These are phyloP conservation scores for Seiridium cupressi DNA, from an alignment of 2,329 filamentous ascomycete species.

Conservation along the genomic window DNA sequence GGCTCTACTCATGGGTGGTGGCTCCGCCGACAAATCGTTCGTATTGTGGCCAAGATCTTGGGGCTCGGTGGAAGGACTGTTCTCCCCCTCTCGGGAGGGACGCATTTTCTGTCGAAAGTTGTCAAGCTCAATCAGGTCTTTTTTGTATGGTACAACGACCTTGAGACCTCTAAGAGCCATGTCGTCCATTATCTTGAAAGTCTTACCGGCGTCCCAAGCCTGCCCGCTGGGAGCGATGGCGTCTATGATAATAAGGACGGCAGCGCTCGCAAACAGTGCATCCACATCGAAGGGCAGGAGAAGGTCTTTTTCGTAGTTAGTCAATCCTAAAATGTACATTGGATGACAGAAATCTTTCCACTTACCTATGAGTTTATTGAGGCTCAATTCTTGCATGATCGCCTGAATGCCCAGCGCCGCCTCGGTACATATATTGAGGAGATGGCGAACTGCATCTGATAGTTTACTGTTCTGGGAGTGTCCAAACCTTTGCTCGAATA, in stretches of 20 bases:
- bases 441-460: not conserved
- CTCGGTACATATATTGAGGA: not conserved
- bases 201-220: not conserved
- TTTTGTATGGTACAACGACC: not conserved
- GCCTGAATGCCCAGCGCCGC: not conserved
- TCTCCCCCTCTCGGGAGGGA: not conserved
- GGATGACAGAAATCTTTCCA: no score
- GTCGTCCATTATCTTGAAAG: not conserved
- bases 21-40: no score
- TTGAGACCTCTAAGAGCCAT: not conserved
- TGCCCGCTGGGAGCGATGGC: not conserved
- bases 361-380: not conserved
- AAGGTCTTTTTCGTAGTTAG: not conserved
- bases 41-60: no score
- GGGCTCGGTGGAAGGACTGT: no score
- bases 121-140: not conserved
- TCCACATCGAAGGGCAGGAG: not conserved
- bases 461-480: not conserved
- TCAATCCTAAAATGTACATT: no score
- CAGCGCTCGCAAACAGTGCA: not conserved
- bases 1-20: no score
- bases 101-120: not conserved
- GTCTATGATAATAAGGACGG: not conserved
- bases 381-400: not conserved
- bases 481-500: not conserved